Evolutionary conservation across 2,329 filamentous ascomycete species (phyloP).

Genomic region (Immersiporthe knoxdaviesiana): DNA sequence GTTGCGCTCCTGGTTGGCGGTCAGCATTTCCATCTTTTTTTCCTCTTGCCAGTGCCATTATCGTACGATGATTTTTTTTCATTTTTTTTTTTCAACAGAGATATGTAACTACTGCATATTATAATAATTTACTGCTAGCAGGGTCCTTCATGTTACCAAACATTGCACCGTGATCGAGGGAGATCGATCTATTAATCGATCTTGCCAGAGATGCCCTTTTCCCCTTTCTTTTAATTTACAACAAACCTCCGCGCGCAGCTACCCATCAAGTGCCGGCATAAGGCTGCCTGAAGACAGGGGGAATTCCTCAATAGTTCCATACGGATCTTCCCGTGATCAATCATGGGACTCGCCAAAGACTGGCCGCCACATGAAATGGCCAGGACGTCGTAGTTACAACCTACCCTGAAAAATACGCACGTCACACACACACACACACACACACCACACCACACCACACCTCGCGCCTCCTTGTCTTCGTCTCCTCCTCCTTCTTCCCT

Average conservation of each 20-base stretch:
- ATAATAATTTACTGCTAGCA: too few relatives aligned
- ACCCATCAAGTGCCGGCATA: slow-evolving; percentile 10
- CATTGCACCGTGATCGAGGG: too few relatives aligned
- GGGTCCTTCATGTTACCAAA: too few relatives aligned
- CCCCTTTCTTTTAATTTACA: too few relatives aligned
- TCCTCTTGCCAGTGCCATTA: not conserved
- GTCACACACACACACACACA: too few relatives aligned
- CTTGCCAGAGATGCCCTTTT: not conserved
- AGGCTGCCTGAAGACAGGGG: not conserved
- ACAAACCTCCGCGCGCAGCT: not conserved
- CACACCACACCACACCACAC: too few relatives aligned
- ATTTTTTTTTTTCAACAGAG: too few relatives aligned
- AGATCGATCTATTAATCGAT: not conserved
- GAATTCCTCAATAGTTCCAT: not conserved
- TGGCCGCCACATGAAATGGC: not conserved
- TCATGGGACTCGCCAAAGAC: not conserved
- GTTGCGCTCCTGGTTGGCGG: not conserved
- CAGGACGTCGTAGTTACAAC: not conserved
- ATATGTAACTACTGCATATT: not conserved
- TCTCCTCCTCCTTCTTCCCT: too few relatives aligned
- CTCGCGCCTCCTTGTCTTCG: not conserved
- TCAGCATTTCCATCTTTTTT: not conserved
- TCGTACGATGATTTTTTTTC: not conserved
- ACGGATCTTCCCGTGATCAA: slow-evolving; percentile 4
- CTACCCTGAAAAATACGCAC: not conserved